A percentile compares a stretch with the other conserved stretches of the same genome.
Evolutionary conservation across 2,329 filamentous ascomycete genomes (phyloP).

Genomic region (Fusarium dlaminii): DNA sequence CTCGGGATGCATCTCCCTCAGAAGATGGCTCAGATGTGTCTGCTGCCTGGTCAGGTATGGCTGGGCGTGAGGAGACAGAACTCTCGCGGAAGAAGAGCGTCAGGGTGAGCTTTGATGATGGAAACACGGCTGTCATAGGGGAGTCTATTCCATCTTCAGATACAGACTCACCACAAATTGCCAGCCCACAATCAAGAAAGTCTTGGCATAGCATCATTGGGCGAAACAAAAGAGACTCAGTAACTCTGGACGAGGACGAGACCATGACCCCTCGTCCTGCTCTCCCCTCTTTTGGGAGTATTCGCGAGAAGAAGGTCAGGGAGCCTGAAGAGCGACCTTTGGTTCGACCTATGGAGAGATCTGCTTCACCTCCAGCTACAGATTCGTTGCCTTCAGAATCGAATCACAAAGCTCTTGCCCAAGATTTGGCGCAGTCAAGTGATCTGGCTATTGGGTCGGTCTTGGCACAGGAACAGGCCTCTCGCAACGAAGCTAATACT

Average conservation of each 20-base stretch:
- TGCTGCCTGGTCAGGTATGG: slow-evolving; percentile 39
- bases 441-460: slow-evolving; percentile 68
- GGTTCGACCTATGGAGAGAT: slow-evolving; percentile 61
- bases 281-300: slow-evolving; percentile 78
- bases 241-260: slow-evolving; percentile 67
- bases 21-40: slow-evolving; percentile 59
- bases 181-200: slow-evolving; percentile 52
- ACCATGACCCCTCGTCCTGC: slow-evolving; percentile 79
- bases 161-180: slow-evolving; percentile 51
- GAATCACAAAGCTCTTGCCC: slow-evolving; percentile 37
- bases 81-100: slow-evolving; percentile 69
- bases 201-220: slow-evolving; percentile 63
- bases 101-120: slow-evolving; percentile 83
- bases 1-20: slow-evolving; percentile 62
- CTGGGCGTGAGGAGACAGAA: slow-evolving; percentile 49
- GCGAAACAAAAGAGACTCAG: slow-evolving; percentile 57
- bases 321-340: slow-evolving; percentile 66
- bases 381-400: slow-evolving; percentile 30
- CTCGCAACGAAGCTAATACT: slow-evolving; percentile 64
- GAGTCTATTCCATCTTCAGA: slow-evolving; percentile 53
- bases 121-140: slow-evolving; percentile 63
- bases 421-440: slow-evolving; percentile 61
- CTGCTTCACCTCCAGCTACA: slow-evolving; percentile 39
- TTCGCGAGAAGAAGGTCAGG: slow-evolving; percentile 69
- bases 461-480: slow-evolving; percentile 62